phyloP scores from a whole-genome alignment of 768 basidiomycete species.

The Austroboletus eburneus region DNA sequence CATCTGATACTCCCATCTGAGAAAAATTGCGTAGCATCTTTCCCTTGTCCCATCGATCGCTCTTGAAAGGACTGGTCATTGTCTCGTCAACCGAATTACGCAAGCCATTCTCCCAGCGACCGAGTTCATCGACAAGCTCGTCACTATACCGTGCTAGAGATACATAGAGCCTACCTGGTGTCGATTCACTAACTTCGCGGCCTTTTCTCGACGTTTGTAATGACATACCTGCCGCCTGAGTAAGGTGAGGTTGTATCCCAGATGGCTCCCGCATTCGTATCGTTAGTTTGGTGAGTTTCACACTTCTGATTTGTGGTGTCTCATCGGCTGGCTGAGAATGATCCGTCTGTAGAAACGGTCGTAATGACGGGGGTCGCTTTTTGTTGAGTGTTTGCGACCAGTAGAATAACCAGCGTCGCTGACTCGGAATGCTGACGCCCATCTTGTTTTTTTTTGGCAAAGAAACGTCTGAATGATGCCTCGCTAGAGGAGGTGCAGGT shows the following conservation, averaged over 20 bases:
- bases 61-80: constrained; percentile 42
- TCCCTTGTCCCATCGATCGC: constrained; percentile 60
- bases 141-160: constrained; percentile 83
- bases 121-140: constrained; percentile 56
- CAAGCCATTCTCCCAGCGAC: constrained; percentile 57
- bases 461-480: constrained; percentile 13
- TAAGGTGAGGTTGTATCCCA: constrained; percentile 45
- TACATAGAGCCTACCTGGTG: constrained; percentile 54
- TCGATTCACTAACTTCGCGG: constrained; percentile 26
- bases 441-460: constrained; percentile 35
- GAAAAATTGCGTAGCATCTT: constrained; percentile 84
- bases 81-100: constrained; percentile 33
- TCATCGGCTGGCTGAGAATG: not conserved
- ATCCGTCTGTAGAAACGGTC: constrained; percentile 25
- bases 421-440: constrained; percentile 80
- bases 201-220: constrained; percentile 43
- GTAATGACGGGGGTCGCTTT: constrained; percentile 50
- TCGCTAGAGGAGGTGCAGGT: constrained; percentile 1
- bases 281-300: constrained; percentile 53
- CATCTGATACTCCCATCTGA: constrained; percentile 43
- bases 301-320: constrained; percentile 34
- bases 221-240: constrained; percentile 55
- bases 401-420: constrained; percentile 74
- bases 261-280: constrained; percentile 59
- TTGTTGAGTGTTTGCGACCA: constrained; percentile 64